Base-by-base conservation (phyloP, 768 basidiomycete genomes). In the Rhizopogon roseolus region DNA sequence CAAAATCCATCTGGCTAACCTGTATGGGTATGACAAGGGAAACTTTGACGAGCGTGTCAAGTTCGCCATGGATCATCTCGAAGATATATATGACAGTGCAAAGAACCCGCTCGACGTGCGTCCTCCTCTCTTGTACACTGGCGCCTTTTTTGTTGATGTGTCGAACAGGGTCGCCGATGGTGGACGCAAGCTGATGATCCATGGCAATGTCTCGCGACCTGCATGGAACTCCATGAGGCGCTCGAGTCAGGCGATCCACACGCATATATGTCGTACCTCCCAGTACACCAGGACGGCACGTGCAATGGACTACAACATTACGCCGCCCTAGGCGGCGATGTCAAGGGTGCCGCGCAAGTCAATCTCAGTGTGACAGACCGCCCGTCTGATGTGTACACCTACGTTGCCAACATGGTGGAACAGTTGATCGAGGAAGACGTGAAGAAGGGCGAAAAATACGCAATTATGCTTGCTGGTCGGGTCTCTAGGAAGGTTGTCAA, bases 241-340 rank as follows among this genome's bases (percentile, higher is more conserved):
- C 76, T 95, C 0, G 79, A 86, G 40, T 88, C 86, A 1, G 81
- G 82, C 14, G 77, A 83, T 40, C 79, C 81, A 0, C 79, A 76
- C 56, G 65, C 69, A 17, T 87, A 73, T 69, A 70, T 77, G 62
- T 92, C 86, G 3, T 69, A 73, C 16, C 77, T 97, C n/a, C 97
- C 97, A 0, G 81, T 98, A 6, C 97, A 99, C 66, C 96, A 98
- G 70, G 97, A 99, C 60, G 96, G 97, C 3, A 98, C 97, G 0
- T 99, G 97, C 62, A 99, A 99, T 61, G 97, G 96, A 27, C 77
- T 99, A 58, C 97, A 99, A 72, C 96, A 99, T 68, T 99, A 99
- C 63, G 97, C 97, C 6, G 97, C 97, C 0, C 82, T 99, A 4
- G 97, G 97, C 41, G 96, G 97, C 5, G 97, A 98, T 65, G 76